Evolutionary conservation across 2,329 filamentous ascomycete genomes (phyloP).

Genomic region (Amphichorda felina): DNA sequence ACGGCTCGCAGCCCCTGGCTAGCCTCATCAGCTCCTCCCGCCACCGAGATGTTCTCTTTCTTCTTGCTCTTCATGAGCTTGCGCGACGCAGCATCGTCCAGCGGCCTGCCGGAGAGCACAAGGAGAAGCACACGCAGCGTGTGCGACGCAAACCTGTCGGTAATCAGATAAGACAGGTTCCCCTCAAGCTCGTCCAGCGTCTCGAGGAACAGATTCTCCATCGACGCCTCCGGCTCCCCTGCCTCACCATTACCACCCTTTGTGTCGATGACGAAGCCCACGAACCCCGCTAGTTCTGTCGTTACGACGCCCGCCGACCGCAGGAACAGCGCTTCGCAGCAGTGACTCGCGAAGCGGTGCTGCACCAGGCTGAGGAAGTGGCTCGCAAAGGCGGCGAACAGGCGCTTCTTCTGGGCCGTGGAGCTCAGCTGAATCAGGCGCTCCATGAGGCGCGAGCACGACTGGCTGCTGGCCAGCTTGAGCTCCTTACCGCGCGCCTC

Average conservation of each 20-base stretch:
- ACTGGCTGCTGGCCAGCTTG: constrained; percentile 92
- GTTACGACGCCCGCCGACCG: constrained; percentile 70
- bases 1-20: constrained; percentile 42
- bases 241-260: constrained; percentile 30
- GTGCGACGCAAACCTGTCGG: constrained; percentile 83
- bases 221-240: constrained; percentile 43
- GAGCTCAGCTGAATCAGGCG: constrained; percentile 74
- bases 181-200: constrained; percentile 82
- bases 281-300: constrained; percentile 44
- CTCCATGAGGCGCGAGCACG: constrained; percentile 88
- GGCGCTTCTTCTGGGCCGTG: constrained; percentile 66
- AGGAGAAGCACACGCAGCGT: constrained; percentile 76
- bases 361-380: constrained; percentile 86
- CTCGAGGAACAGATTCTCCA: constrained; percentile 77
- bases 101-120: constrained; percentile 70
- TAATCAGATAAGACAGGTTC: constrained; percentile 71
- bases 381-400: constrained; percentile 76
- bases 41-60: constrained; percentile 70
- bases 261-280: constrained; percentile 27
- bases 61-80: constrained; percentile 81
- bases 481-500: constrained; percentile 89
- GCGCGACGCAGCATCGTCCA: constrained; percentile 57
- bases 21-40: constrained; percentile 37
- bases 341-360: constrained; percentile 94
- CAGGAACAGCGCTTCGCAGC: constrained; percentile 86